phyloP scores from a whole-genome alignment of 2,329 filamentous ascomycete genomes.

The Paracoccidioides brasiliensis region DNA sequence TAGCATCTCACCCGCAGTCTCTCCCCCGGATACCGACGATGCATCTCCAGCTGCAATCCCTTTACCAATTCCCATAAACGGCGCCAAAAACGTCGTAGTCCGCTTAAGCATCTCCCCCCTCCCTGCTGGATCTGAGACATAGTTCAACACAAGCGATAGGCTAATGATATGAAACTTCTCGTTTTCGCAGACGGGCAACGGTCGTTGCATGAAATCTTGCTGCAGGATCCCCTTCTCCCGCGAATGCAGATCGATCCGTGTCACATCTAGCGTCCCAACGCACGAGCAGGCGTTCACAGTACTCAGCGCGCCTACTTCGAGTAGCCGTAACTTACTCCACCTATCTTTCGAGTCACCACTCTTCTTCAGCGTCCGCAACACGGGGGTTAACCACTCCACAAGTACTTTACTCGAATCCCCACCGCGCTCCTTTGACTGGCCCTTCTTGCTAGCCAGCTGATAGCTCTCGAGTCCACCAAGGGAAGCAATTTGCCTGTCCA shows the following conservation, averaged over 20 bases:
- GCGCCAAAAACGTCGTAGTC: constrained; percentile 57
- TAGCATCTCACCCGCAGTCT: constrained; percentile 5
- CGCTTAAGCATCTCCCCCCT: constrained; percentile 77
- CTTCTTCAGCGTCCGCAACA: constrained; percentile 14
- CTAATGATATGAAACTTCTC: constrained; percentile 82
- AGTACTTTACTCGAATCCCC: constrained; percentile 51
- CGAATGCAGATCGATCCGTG: constrained; percentile 81
- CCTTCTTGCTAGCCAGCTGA: constrained; percentile 49
- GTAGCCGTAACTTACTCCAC: constrained; percentile 44
- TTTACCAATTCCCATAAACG: neutral
- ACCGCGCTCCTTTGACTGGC: constrained; percentile 46
- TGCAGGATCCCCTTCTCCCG: constrained; percentile 64
- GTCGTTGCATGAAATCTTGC: constrained; percentile 88
- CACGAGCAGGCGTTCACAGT: constrained; percentile 71
- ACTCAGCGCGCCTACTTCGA: constrained; percentile 83
- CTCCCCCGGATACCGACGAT: constrained; percentile 6
- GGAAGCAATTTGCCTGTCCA: constrained; percentile 40
- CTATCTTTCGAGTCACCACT: neutral
- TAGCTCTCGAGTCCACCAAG: constrained; percentile 48
- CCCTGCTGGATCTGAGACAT: constrained; percentile 61
- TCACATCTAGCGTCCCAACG: constrained; percentile 56
- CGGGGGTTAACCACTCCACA: constrained; percentile 42
- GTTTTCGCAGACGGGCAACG: constrained; percentile 46
- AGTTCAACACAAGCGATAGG: constrained; percentile 86
- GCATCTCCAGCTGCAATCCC: neutral